Evolutionary conservation across 2,329 filamentous ascomycete species (phyloP).

Genomic region (Penicillium thymicola): DNA sequence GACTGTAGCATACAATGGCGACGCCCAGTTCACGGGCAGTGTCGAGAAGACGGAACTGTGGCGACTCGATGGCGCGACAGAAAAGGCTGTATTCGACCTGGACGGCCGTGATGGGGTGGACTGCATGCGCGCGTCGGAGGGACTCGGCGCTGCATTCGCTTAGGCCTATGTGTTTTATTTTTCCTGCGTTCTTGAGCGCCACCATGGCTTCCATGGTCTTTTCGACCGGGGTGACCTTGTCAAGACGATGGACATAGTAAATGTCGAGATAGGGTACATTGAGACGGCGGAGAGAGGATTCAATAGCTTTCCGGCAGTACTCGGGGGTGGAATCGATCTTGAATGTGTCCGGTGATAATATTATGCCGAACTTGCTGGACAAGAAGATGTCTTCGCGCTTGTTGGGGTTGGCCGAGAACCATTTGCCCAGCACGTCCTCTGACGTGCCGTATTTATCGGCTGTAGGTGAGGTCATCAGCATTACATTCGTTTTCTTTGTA

Average conservation of each 20-base stretch:
- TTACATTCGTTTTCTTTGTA: background rate
- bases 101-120: background rate
- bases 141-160: background rate
- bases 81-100: background rate
- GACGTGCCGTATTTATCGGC: conserved; percentile 45
- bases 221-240: background rate
- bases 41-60: background rate
- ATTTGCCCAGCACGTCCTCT: conserved; percentile 32
- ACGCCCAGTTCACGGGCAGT: background rate
- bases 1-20: background rate
- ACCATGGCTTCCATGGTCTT: background rate
- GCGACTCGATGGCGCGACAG: background rate
- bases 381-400: background rate
- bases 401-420: background rate
- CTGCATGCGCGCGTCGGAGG: background rate
- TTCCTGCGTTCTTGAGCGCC: background rate
- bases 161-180: background rate
- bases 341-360: background rate
- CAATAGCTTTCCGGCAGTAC: background rate
- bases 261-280: background rate
- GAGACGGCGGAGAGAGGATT: background rate
- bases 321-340: background rate
- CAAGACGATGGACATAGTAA: background rate
- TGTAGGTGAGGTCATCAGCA: background rate
- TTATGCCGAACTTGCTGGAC: background rate